Base-by-base conservation (phyloP, 768 basidiomycete species). In the Leccinum uliginosum region DNA sequence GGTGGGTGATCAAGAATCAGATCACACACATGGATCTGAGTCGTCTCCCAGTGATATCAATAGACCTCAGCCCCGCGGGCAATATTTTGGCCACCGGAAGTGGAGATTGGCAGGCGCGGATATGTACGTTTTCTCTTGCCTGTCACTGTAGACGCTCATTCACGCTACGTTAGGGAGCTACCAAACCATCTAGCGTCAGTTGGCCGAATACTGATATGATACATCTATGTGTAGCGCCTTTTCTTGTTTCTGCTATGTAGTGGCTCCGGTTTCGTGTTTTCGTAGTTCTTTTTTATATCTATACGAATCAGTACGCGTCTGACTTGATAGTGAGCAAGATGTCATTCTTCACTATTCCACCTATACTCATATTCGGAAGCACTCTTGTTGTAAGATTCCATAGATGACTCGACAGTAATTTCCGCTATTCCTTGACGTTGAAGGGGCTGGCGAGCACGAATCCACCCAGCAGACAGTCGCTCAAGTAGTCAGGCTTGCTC, bases 21-120 rank as follows among this genome's bases (percentile, higher is more conserved):
- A 47, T 27, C 34, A 24, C 52, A n/a, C 51, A 38, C 38, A 51
- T 52, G n/a, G 29, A 55, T 60, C 59, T 59, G 14, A 58, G 43
- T 52, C 48, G 50, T 32, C 46, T 40, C 30, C 11, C 66, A 84
- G 86, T 88, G 63, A 88, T 88, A 67, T 85, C 83, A 30, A 86
- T 89, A 66, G 86, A 88, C 61, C 75, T 89, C 56, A 82, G 83
- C 56, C 81, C 82, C 6, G 76, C 77, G 24, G 84, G 83, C 19
- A 81, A 80, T 40, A 71, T 83, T 54, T 72, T 89, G 46, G 87
- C 87, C 12, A 86, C 85, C 4, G 87, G 86, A 24, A 83, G 81
- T 62, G 87, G 87, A 6, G 86, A 89, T 69, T 86, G 82, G 76
- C 79, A 82, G 66, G 86, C 86, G 44, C 75, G 84, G 71, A 83